Evolutionary conservation across 768 basidiomycete species (phyloP), one percentile per base, ranked within the genome.

Genomic region (Mycena olivaceomarginata): DNA sequence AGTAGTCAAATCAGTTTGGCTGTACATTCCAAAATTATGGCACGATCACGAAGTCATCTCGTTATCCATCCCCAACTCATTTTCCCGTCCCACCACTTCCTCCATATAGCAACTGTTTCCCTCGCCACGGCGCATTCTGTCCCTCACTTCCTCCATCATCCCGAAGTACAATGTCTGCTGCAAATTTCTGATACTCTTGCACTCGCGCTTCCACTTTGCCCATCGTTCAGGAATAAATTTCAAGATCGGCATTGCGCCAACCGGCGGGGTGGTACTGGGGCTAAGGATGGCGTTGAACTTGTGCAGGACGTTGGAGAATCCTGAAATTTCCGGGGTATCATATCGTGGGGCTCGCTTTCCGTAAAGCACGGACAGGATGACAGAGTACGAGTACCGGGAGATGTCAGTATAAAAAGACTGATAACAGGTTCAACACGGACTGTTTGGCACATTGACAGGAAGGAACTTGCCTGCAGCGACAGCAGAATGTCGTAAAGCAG

Each of bases 211-310:
- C 87, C 87, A 87, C 12, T 79, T 67, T 7, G 85, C 85, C 79
- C 80, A 87, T 4, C 85, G 80, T 60, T 83, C 85, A 4, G 87
- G 87, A 4, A 87, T 79, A 59, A 82, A 79, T 25, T 79, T 79
- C 13, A 87, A 78, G 40, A 85, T 72, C 2, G 86, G 85, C 41
- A 87, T 70, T 18, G 84, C 45, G 67, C 87, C 86, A 7, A 87
- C 74, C 8, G 86, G 86, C 5, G 86, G 85, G 56, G 84, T 80
- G 18, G 85, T 82, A 18, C 86, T 84, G n/a, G 84, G 81, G 31
- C 83, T 84, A 20, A 85, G 71, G 12, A 81, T 78, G 8, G 81
- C 67, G 15, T 80, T 75, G 77, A 82, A 85, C 41, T 81, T 67
- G 22, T 82, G 81, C 62, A 82, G 77, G 41, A 76, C 82, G 20